Conservation (phyloP, 1,284 basidiomycete genomes). For the Trametes sp. region DNA sequence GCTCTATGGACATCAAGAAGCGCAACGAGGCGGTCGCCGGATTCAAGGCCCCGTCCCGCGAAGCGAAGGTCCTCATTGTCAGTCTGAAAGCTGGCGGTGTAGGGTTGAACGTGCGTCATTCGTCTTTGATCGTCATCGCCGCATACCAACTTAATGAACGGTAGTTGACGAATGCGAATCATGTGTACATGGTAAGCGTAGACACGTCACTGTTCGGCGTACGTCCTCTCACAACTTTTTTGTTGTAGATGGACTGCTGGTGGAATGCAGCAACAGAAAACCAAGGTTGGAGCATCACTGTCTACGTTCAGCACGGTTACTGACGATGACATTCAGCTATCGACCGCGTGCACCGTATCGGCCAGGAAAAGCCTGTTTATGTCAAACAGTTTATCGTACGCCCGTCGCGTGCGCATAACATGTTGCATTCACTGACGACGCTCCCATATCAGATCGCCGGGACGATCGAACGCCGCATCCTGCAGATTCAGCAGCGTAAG, state of each 20-base stretch:
- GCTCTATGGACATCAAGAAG: conserved; percentile 90
- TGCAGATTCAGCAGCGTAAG: conserved; percentile 91
- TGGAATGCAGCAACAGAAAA: conserved; percentile 93
- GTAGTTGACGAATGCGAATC: conserved; percentile 77
- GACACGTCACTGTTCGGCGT: background rate
- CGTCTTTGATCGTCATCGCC: background rate
- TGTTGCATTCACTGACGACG: background rate
- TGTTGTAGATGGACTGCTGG: conserved; percentile 89
- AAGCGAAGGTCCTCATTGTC: conserved; percentile 84
- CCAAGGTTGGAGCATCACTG: conserved; percentile 67
- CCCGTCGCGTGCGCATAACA: conserved; percentile 6
- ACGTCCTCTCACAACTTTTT: conserved; percentile 12
- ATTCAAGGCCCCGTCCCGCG: conserved; percentile 73
- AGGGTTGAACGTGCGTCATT: conserved; percentile 74
- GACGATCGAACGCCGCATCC: conserved; percentile 83
- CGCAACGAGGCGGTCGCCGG: conserved; percentile 78
- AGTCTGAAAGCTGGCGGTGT: conserved; percentile 96
- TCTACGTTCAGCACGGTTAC: conserved; percentile 27
- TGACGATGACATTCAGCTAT: conserved; percentile 56
- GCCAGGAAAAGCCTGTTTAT: conserved; percentile 86
- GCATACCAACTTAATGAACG: background rate
- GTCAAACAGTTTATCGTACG: conserved; percentile 92
- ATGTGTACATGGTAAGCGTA: conserved; percentile 83
- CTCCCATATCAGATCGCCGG: conserved; percentile 58
- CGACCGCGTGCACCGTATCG: conserved; percentile 84